A percentile compares a stretch with the other conserved stretches of the same genome.
These are phyloP conservation scores for Lichtheimia hyalospora DNA, from an alignment of 371 early-diverging fungal species.

Conservation along the genomic window DNA sequence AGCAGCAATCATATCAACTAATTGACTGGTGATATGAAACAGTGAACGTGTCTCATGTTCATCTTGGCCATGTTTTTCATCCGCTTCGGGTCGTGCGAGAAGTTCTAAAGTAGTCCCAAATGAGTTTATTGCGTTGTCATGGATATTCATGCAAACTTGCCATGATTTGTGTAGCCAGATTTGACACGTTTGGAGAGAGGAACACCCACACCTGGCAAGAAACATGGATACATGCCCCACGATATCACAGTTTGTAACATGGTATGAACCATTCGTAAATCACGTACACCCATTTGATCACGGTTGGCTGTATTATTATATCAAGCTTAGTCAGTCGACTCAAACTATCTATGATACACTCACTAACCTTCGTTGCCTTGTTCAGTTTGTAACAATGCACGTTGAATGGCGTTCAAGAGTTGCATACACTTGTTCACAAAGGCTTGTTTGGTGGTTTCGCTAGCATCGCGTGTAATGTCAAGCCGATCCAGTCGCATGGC, in stretches of 20 bases:
- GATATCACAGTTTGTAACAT: conserved; percentile 65
- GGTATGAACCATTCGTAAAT: conserved; percentile 63
- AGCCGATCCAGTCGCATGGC: conserved; percentile 10
- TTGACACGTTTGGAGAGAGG: conserved; percentile 62
- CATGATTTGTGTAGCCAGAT: conserved; percentile 50
- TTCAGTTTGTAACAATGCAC: conserved; percentile 21
- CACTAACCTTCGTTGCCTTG: conserved; percentile 15
- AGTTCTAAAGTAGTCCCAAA: conserved; percentile 8
- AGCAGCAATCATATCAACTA: conserved; percentile 31
- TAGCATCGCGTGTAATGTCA: not conserved
- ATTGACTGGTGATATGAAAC: conserved; percentile 7
- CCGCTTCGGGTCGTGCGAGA: not conserved
- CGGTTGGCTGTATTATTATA: conserved; percentile 12
- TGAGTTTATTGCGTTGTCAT: not conserved
- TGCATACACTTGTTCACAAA: conserved; percentile 34
- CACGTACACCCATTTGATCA: conserved; percentile 62
- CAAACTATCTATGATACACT: not conserved
- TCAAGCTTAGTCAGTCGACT: not conserved
- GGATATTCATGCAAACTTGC: conserved; percentile 13
- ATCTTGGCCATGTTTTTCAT: not conserved
- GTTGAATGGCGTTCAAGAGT: conserved; percentile 27
- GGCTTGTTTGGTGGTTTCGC: not conserved
- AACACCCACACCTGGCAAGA: conserved; percentile 68
- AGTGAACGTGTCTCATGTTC: conserved; percentile 6
- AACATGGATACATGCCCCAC: conserved; percentile 71